phyloP scores from a whole-genome alignment of 441 rosid genomes.

The Flueggea neowawraea region DNA sequence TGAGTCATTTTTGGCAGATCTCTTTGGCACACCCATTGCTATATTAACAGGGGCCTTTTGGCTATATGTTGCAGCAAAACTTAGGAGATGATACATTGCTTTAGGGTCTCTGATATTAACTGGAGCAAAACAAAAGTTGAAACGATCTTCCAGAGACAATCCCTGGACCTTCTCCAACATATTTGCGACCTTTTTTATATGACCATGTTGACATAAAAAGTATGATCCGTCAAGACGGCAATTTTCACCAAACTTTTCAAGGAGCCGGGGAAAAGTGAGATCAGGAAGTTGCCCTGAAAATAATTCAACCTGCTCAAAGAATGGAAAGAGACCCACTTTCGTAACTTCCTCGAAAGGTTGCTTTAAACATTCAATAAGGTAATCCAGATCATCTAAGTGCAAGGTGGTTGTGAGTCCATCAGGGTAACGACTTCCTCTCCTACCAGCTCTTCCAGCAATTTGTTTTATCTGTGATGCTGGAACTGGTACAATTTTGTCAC shows the following conservation, averaged over 20 bases:
- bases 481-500: constrained; percentile 78
- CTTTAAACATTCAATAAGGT: constrained; percentile 81
- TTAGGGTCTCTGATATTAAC: constrained; percentile 89
- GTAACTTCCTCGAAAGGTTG: constrained; percentile 75
- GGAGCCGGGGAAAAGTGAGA: constrained; percentile 58
- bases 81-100: constrained; percentile 80
- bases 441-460: constrained; percentile 97
- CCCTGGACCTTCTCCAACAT: constrained; percentile 86
- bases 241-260: constrained; percentile 75
- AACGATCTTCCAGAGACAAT: constrained; percentile 80
- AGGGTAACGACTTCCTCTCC: constrained; percentile 89
- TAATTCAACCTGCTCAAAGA: constrained; percentile 93
- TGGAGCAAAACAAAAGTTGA: constrained; percentile 97
- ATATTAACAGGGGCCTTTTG: constrained; percentile 65
- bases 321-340: constrained; percentile 89
- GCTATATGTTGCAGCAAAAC: constrained; percentile 72
- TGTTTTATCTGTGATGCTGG: constrained; percentile 92
- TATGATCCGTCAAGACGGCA: constrained; percentile 86
- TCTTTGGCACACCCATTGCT: constrained; percentile 92
- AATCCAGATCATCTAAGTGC: constrained; percentile 64
- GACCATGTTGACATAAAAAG: constrained; percentile 81
- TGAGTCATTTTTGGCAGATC: constrained; percentile 74
- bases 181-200: constrained; percentile 90
- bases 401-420: constrained; percentile 91
- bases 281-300: constrained; percentile 70